Evolutionary conservation across 1,139 yeast species (phyloP).

Genomic region (Candida tetrigidarum): DNA sequence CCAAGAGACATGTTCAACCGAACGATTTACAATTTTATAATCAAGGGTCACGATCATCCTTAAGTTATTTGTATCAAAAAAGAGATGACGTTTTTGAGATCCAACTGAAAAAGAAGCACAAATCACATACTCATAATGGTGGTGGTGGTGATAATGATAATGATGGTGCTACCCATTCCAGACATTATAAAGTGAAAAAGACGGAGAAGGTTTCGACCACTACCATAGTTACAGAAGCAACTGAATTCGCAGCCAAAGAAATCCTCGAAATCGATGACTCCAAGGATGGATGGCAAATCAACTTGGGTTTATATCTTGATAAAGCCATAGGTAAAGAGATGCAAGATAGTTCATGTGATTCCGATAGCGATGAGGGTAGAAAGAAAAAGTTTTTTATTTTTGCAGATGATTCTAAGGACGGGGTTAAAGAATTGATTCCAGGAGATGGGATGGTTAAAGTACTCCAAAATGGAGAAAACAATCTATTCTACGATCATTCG

Average conservation of each 20-base stretch:
- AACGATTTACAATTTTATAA: constrained; percentile 7
- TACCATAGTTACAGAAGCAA: not conserved
- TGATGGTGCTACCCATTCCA: not conserved
- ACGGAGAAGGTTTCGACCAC: not conserved
- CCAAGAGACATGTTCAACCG: constrained; percentile 7
- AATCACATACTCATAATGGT: not conserved
- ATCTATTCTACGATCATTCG: not conserved
- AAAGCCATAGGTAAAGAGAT: not conserved
- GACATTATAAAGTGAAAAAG: not conserved
- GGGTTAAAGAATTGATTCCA: constrained; percentile 1
- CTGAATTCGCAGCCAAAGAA: not conserved
- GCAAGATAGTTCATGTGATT: not conserved
- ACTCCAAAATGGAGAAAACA: not conserved
- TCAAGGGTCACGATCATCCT: constrained; percentile 8
- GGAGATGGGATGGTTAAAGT: not conserved
- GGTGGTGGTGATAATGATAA: too few species aligned
- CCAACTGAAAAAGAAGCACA: not conserved
- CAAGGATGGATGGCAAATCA: constrained; percentile 3
- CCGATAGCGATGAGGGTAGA: not conserved
- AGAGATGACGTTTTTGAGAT: constrained; percentile 2
- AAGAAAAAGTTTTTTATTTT: constrained; percentile 2
- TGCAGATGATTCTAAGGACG: constrained; percentile 1
- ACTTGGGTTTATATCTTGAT: constrained; percentile 1
- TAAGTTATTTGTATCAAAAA: constrained; percentile 6
- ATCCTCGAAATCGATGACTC: not conserved